These are phyloP conservation scores for Leucosporidium creatinivorum DNA, from an alignment of 768 basidiomycete species.

Conservation along the genomic window DNA sequence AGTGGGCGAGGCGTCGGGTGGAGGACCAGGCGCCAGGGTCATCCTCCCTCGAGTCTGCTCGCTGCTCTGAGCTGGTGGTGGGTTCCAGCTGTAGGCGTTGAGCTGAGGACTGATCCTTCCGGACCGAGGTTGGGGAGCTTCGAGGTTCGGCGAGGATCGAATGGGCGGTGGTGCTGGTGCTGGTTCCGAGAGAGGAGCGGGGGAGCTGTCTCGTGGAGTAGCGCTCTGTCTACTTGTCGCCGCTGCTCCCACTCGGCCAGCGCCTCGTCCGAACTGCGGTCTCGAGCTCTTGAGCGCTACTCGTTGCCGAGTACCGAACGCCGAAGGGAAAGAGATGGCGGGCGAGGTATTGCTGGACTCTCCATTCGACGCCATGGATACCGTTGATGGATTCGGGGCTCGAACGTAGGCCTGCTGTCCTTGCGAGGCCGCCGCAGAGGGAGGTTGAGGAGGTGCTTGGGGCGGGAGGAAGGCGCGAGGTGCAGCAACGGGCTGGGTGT, in stretches of 20 bases:
- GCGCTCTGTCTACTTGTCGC: not conserved
- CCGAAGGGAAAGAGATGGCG: slow-evolving; percentile 5
- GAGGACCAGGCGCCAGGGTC: not conserved
- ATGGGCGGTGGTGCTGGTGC: not conserved
- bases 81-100: no score
- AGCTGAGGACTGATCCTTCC: no score
- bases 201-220: not conserved
- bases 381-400: no score
- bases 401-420: slow-evolving; percentile 20
- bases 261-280: not conserved
- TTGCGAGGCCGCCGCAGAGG: not conserved
- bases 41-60: not conserved
- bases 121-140: not conserved
- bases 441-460: not conserved
- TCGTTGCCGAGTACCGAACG: slow-evolving; percentile 19
- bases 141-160: not conserved
- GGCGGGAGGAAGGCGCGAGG: slow-evolving; percentile 16
- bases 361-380: not conserved
- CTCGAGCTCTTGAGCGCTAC: slow-evolving; percentile 17
- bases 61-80: no score
- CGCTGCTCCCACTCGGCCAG: not conserved
- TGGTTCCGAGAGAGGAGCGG: not conserved
- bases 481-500: slow-evolving; percentile 5
- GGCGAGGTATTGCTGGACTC: not conserved
- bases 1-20: not conserved